Evolutionary conservation across 805 yeast species (phyloP).

Genomic region (Geotrichum ghanense): DNA sequence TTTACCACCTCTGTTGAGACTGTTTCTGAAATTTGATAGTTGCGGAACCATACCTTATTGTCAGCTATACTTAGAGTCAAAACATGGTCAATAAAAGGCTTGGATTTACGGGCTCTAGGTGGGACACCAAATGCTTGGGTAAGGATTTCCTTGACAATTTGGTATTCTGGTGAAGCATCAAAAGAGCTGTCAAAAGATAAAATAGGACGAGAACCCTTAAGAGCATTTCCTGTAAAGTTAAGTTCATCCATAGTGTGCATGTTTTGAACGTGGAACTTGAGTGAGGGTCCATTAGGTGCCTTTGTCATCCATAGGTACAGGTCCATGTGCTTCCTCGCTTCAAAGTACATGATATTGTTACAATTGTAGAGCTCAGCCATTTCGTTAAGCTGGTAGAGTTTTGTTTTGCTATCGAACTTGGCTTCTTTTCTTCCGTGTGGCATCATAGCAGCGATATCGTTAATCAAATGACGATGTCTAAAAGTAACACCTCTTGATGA

Average conservation of each 20-base stretch:
- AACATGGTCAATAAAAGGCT: constrained; percentile 93
- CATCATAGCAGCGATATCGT: constrained; percentile 63
- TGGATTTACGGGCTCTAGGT: constrained; percentile 79
- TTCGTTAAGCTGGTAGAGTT: constrained; percentile 80
- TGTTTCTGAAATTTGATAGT: constrained; percentile 75
- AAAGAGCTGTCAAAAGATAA: constrained; percentile 79
- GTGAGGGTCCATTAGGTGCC: constrained; percentile 96
- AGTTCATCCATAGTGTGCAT: constrained; percentile 93
- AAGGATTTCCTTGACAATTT: constrained; percentile 73
- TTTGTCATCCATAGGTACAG: constrained; percentile 89
- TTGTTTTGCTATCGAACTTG: constrained; percentile 86
- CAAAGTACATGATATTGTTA: constrained; percentile 87
- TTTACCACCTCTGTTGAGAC: constrained; percentile 31
- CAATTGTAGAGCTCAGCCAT: constrained; percentile 96
- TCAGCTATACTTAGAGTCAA: constrained; percentile 88
- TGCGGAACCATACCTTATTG: constrained; percentile 90
- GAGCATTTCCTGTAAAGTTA: constrained; percentile 91
- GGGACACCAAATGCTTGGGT: constrained; percentile 89
- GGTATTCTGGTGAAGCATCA: constrained; percentile 55
- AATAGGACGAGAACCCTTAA: constrained; percentile 90
- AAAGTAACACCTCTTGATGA: constrained; percentile 91
- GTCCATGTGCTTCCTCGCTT: constrained; percentile 92
- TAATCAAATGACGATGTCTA: constrained; percentile 89
- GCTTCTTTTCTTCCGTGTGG: constrained; percentile 97
- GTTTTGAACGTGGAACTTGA: constrained; percentile 88